Conservation (phyloP, 108 stramenopile species). For the Cyclotella cryptica region DNA sequence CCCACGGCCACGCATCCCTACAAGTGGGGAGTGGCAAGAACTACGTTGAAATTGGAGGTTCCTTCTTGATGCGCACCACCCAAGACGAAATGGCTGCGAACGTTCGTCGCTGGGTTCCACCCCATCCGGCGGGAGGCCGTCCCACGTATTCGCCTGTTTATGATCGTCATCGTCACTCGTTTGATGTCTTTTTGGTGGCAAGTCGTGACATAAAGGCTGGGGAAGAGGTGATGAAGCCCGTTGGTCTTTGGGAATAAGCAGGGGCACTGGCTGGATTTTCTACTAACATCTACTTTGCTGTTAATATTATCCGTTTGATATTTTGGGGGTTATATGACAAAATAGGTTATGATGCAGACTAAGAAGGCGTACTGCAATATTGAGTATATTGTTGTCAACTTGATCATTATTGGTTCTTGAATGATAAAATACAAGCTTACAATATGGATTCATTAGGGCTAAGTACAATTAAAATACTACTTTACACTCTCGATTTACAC, state of each 20-base stretch:
- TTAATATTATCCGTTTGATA: no score
- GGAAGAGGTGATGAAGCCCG: slow-evolving; percentile 38
- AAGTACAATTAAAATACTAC: no score
- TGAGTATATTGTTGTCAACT: no score
- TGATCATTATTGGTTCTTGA: not conserved
- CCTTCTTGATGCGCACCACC: slow-evolving; percentile 66
- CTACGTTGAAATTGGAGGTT: slow-evolving; percentile 83
- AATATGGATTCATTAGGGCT: no score
- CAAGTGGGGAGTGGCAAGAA: slow-evolving; percentile 62
- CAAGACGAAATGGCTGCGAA: slow-evolving; percentile 65
- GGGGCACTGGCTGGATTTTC: no score
- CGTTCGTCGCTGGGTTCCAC: slow-evolving; percentile 81
- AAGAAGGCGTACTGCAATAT: no score
- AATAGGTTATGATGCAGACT: no score
- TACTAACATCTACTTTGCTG: no score
- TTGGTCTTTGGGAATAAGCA: slow-evolving; percentile 18
- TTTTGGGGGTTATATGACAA: no score
- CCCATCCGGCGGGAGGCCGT: slow-evolving; percentile 65
- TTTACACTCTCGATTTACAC: no score
- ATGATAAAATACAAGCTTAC: not conserved
- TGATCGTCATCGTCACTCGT: slow-evolving; percentile 79
- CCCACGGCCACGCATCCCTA: slow-evolving; percentile 60
- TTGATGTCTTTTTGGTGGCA: slow-evolving; percentile 87
- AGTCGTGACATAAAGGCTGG: slow-evolving; percentile 75
- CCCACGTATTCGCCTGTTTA: slow-evolving; percentile 89